These are phyloP conservation scores for Stenocarpella maydis DNA, from an alignment of 2,329 filamentous ascomycete genomes.

Conservation along the genomic window DNA sequence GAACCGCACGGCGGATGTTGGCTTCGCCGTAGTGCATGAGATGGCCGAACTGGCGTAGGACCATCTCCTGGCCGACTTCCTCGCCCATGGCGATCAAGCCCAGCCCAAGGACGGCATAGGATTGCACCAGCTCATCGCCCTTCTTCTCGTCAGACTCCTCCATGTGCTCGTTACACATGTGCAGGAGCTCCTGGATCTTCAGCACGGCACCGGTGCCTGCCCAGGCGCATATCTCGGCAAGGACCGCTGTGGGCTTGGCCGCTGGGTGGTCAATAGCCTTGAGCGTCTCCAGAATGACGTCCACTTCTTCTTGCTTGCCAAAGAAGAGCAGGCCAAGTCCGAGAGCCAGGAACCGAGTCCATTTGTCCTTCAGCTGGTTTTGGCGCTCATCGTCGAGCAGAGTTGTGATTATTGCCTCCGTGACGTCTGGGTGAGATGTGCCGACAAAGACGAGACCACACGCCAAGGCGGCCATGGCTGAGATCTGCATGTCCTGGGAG, in stretches of 20 bases:
- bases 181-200: slow-evolving; percentile 95
- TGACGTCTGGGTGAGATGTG: slow-evolving; percentile 89
- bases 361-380: slow-evolving; percentile 94
- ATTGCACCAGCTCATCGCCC: slow-evolving; percentile 92
- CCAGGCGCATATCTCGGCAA: slow-evolving; percentile 97
- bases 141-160: slow-evolving; percentile 95
- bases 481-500: slow-evolving; percentile 89
- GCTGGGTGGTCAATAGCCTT: slow-evolving; percentile 98
- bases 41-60: slow-evolving; percentile 94
- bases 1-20: slow-evolving; percentile 96
- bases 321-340: slow-evolving; percentile 95
- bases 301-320: slow-evolving; percentile 97
- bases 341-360: slow-evolving; percentile 95
- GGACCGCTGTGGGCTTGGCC: slow-evolving; percentile 92
- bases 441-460: slow-evolving; percentile 93
- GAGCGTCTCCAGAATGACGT: slow-evolving; percentile 94
- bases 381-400: slow-evolving; percentile 93
- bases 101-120: slow-evolving; percentile 94
- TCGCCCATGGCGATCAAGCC: slow-evolving; percentile 97
- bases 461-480: slow-evolving; percentile 92
- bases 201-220: slow-evolving; percentile 95
- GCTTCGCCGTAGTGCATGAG: slow-evolving; percentile 99
- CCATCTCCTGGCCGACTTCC: slow-evolving; percentile 98
- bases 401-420: slow-evolving; percentile 89
- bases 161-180: slow-evolving; percentile 97